phyloP scores from a whole-genome alignment of 352 stramenopile genomes.

The Pythium periplocum region DNA sequence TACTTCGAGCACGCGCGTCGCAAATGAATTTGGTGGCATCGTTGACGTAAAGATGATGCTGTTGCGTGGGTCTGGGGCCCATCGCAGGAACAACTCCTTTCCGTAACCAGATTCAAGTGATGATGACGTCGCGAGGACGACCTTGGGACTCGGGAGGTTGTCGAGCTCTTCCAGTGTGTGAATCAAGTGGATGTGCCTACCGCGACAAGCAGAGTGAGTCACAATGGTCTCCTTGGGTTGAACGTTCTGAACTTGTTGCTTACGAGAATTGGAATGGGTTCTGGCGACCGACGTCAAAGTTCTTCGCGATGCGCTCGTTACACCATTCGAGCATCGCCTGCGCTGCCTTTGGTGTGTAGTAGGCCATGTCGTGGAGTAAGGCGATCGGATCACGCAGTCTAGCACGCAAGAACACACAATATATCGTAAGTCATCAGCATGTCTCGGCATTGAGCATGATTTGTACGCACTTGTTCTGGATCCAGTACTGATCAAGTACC shows the following conservation, averaged over 20 bases:
- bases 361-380: slow-evolving; percentile 86
- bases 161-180: slow-evolving; percentile 86
- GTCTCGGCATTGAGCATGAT: not conserved
- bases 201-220: not conserved
- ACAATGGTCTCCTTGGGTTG: too few species aligned
- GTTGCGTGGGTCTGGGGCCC: slow-evolving; percentile 69
- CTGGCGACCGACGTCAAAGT: slow-evolving; percentile 84
- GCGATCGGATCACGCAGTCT: slow-evolving; percentile 84
- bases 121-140: slow-evolving; percentile 77
- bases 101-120: slow-evolving; percentile 77
- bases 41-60: slow-evolving; percentile 82
- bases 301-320: slow-evolving; percentile 87
- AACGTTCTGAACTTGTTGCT: not conserved
- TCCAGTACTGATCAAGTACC: slow-evolving; percentile 95
- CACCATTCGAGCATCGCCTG: slow-evolving; percentile 90
- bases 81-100: slow-evolving; percentile 83
- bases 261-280: slow-evolving; percentile 89
- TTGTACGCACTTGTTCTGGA: slow-evolving; percentile 85
- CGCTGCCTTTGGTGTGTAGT: slow-evolving; percentile 83
- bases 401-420: not conserved
- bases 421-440: slow-evolving; percentile 1
- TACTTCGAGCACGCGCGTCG: slow-evolving; percentile 57
- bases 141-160: slow-evolving; percentile 79
- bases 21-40: slow-evolving; percentile 56
- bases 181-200: slow-evolving; percentile 82